These are phyloP conservation scores for Eutypa lata DNA, from an alignment of 2,329 filamentous ascomycete species.

Conservation along the genomic window DNA sequence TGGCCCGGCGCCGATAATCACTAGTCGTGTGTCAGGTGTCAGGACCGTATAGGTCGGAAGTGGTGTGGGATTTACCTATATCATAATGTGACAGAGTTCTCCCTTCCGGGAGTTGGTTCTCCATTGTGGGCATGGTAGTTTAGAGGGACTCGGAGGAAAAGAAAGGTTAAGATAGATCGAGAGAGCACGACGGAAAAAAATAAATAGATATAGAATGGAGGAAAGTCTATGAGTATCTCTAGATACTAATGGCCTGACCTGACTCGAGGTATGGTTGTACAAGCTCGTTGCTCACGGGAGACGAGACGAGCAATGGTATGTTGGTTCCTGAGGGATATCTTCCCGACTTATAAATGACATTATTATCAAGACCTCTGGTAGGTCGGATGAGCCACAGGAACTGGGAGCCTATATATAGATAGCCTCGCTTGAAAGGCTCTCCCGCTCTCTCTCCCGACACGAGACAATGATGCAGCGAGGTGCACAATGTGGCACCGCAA, in stretches of 20 bases:
- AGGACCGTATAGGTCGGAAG: neutral
- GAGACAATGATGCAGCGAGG: too few species aligned
- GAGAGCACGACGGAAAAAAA: neutral
- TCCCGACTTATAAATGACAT: too few species aligned
- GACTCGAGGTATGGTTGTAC: too few species aligned
- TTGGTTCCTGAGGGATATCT: too few species aligned
- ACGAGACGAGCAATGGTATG: too few species aligned
- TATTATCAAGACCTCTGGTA: too few species aligned
- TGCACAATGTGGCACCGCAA: too few species aligned
- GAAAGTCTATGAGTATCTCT: neutral
- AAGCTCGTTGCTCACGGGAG: too few species aligned
- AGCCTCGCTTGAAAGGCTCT: too few species aligned
- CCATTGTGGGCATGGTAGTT: slow-evolving; percentile 14
- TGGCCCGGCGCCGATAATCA: slow-evolving; percentile 86
- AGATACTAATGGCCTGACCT: neutral
- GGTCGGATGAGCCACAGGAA: too few species aligned
- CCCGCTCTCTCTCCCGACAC: too few species aligned
- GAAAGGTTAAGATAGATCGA: neutral
- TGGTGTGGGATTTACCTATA: slow-evolving; percentile 34
- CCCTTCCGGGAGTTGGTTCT: slow-evolving; percentile 15
- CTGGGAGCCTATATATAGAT: too few species aligned
- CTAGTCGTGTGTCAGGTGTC: slow-evolving; percentile 39
- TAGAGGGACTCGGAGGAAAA: neutral
- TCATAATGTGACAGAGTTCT: slow-evolving; percentile 34
- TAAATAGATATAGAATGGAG: neutral